Base-by-base conservation (phyloP, 108 stramenopile species). In the Cyclotella atomus region DNA sequence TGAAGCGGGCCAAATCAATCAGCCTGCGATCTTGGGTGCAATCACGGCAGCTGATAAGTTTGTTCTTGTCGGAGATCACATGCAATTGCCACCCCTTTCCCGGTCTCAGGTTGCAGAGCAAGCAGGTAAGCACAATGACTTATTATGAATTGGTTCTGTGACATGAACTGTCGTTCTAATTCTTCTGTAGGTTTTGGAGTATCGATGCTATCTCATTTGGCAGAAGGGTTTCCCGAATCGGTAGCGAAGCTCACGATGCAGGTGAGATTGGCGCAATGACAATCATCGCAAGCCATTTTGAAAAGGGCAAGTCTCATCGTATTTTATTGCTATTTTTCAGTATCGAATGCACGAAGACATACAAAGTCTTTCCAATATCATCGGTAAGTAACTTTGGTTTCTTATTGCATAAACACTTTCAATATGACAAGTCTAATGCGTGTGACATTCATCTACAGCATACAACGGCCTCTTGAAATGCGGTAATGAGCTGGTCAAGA, bases 41-140 rank as follows among this genome's bases (percentile, higher is more conserved):
- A 77, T 98, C 4, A 84, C 89, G 64, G 73, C 83, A 21, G 97
- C 97, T 2, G 84, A 93, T 34, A 74, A 59, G 1, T 99, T 99
- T 71, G 85, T 98, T n/a, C 83, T 99, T 7, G 98, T 99, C 19
- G 99, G 99, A 33, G 99, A 99, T 71, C 97, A 97, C 71, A 89
- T 93, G 82, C 99, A 99, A 80, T 89, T 99, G 52, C 97, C 97
- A 12, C 98, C 99, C 28, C 82, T 99, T 17, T 96, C 98, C 7
- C 70, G 56, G n/a, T 93, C 88, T 63, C 76, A 90, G 44, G 84
- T 86, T 63, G 97, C 96, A 9, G 87, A 90, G 29, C 60, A 88
- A 68, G 92, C 83, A 77, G 92, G 94, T 89, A 76, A 62, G 90
- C 64, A n/a, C n/a, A n/a, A n/a, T n/a, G n/a, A n/a, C n/a, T n/a